Evolutionary conservation across 2,329 filamentous ascomycete species (phyloP).

Genomic region (Lachnum nothofagi): DNA sequence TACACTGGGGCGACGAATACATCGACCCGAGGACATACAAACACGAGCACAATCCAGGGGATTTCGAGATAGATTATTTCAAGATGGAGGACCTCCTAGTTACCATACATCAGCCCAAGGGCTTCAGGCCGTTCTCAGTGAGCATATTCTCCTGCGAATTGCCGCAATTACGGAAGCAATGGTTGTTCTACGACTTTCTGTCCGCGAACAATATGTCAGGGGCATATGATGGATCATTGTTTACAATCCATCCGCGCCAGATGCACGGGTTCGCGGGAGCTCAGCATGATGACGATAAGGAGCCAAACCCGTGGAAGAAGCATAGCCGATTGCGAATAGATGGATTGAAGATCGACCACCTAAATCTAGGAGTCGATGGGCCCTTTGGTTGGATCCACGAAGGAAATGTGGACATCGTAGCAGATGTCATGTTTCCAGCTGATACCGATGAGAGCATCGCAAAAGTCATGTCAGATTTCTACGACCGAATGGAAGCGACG

Average conservation of each 20-base stretch:
- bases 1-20: conserved; percentile 63
- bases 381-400: conserved; percentile 98
- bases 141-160: conserved; percentile 96
- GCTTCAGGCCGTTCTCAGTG: conserved; percentile 89
- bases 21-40: conserved; percentile 82
- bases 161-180: conserved; percentile 87
- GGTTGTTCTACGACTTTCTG: conserved; percentile 95
- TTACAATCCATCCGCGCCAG: conserved; percentile 93
- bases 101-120: conserved; percentile 82
- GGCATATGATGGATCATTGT: conserved; percentile 89
- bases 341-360: conserved; percentile 87
- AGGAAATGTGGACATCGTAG: conserved; percentile 92
- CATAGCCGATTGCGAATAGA: conserved; percentile 90
- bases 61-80: conserved; percentile 96
- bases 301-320: conserved; percentile 83
- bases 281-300: conserved; percentile 49
- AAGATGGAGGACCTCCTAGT: conserved; percentile 91
- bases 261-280: conserved; percentile 72
- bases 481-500: conserved; percentile 89
- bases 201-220: conserved; percentile 95
- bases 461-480: conserved; percentile 95
- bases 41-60: conserved; percentile 80
- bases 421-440: conserved; percentile 88
- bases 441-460: conserved; percentile 84
- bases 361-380: conserved; percentile 87